Evolutionary conservation across 2,329 filamentous ascomycete species (phyloP).

Genomic region (Knoxdaviesia proteae): DNA sequence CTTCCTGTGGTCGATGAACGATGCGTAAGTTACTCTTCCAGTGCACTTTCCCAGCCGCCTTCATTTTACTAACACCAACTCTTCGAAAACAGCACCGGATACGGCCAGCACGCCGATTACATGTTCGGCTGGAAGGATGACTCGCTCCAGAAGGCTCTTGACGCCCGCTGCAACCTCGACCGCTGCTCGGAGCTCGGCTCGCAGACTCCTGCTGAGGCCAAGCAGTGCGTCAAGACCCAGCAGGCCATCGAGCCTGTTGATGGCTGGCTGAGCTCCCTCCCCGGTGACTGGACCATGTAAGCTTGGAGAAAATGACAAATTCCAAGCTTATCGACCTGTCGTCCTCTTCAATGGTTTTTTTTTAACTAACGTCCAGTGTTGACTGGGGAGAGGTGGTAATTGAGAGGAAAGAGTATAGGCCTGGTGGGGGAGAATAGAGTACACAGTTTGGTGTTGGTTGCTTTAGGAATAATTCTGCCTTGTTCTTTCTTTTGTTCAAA

Average conservation of each 20-base stretch:
- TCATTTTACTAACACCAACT: background rate
- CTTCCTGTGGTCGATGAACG: conserved; percentile 5
- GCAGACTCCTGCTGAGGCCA: conserved; percentile 23
- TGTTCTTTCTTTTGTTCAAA: too few species aligned
- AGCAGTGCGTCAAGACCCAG: conserved; percentile 22
- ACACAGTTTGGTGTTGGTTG: too few species aligned
- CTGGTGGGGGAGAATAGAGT: too few species aligned
- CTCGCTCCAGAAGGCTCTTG: conserved; percentile 6
- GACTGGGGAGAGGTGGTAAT: too few species aligned
- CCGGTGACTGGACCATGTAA: too few species aligned
- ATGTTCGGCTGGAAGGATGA: conserved; percentile 7
- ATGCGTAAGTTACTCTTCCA: background rate
- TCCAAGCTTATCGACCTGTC: too few species aligned
- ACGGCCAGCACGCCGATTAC: conserved; percentile 5
- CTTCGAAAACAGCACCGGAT: background rate
- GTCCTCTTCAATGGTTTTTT: too few species aligned
- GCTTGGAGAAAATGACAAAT: too few species aligned
- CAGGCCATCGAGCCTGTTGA: conserved; percentile 26
- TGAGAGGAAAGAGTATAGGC: too few species aligned
- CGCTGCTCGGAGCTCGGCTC: conserved; percentile 22
- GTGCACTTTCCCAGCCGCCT: too few species aligned
- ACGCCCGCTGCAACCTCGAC: conserved; percentile 23
- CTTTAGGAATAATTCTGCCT: too few species aligned
- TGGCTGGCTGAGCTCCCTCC: conserved; percentile 13
- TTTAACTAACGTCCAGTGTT: too few species aligned